A percentile compares a stretch with the other conserved stretches of the same genome.
phyloP scores from a whole-genome alignment of 169 alveolate species.

The Plasmodium yoelii region DNA sequence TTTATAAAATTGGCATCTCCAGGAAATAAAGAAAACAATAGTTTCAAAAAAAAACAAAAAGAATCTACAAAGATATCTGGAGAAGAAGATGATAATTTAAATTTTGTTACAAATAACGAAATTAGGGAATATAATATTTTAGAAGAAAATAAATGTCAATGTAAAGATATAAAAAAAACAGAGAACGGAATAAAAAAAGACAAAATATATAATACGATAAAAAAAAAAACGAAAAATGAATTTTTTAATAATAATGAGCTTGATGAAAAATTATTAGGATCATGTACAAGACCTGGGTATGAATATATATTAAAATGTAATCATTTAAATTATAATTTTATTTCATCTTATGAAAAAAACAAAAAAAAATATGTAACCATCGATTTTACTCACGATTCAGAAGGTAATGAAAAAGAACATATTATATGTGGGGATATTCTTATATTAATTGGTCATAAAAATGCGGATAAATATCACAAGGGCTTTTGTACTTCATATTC shows the following conservation, averaged over 20 bases:
- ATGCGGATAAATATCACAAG: constrained; percentile 74
- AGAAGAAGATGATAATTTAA: no score
- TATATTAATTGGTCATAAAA: constrained; percentile 79
- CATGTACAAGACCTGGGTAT: constrained; percentile 28
- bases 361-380: constrained; percentile 74
- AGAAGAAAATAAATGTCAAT: no score
- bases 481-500: constrained; percentile 80
- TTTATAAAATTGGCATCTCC: no score
- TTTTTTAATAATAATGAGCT: no score
- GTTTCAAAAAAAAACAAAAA: no score
- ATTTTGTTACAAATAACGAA: no score
- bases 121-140: no score
- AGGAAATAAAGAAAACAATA: no score
- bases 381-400: constrained; percentile 80
- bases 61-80: no score
- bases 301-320: constrained; percentile 73
- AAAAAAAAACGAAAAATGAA: constrained; percentile 4
- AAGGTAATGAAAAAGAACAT: constrained; percentile 79
- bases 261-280: no score
- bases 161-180: no score
- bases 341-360: constrained; percentile 73
- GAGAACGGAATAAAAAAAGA: no score
- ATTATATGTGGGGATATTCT: constrained; percentile 82
- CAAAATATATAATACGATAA: constrained; percentile 2
- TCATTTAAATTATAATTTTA: constrained; percentile 38